A percentile compares a stretch with the other conserved stretches of the same genome.
These are phyloP conservation scores for Phytophthora multivora DNA, from an alignment of 352 stramenopile species.

Conservation along the genomic window DNA sequence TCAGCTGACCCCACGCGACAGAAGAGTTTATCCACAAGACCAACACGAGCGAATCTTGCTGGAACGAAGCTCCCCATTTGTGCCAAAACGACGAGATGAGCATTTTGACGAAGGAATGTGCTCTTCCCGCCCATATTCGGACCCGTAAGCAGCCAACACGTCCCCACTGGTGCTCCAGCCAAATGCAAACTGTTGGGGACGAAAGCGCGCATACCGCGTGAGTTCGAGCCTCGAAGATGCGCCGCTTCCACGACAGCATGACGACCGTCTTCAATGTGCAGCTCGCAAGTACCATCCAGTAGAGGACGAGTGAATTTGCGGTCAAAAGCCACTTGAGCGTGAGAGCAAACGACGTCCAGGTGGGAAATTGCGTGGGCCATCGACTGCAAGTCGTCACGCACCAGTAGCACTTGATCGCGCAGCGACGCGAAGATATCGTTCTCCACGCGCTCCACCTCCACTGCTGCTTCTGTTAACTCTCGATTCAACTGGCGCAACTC, in stretches of 20 bases:
- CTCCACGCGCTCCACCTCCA: slow-evolving; percentile 62
- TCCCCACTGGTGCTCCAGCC: slow-evolving; percentile 22
- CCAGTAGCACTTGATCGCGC: slow-evolving; percentile 36
- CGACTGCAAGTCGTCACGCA: slow-evolving; percentile 38
- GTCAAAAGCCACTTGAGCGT: slow-evolving; percentile 70
- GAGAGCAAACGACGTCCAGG: slow-evolving; percentile 68
- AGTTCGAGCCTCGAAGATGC: slow-evolving; percentile 60
- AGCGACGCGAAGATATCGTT: slow-evolving; percentile 59
- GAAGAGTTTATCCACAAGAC: slow-evolving; percentile 83
- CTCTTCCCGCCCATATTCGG: slow-evolving; percentile 91
- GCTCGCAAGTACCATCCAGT: slow-evolving; percentile 54
- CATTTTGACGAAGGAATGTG: slow-evolving; percentile 83
- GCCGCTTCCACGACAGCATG: slow-evolving; percentile 73
- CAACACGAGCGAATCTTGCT: slow-evolving; percentile 66
- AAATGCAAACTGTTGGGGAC: slow-evolving; percentile 79
- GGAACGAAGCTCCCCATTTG: slow-evolving; percentile 88
- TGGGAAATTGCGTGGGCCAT: slow-evolving; percentile 60
- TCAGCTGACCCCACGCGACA: slow-evolving; percentile 83
- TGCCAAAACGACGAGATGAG: slow-evolving; percentile 76
- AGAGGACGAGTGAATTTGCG: slow-evolving; percentile 64
- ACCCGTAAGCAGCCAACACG: slow-evolving; percentile 84
- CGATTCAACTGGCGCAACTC: slow-evolving; percentile 68
- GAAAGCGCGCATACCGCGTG: slow-evolving; percentile 57
- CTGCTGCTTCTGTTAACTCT: slow-evolving; percentile 56
- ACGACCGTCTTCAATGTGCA: slow-evolving; percentile 71